Conservation (phyloP, 2,329 filamentous ascomycete species). For the Microcera coccophila region DNA sequence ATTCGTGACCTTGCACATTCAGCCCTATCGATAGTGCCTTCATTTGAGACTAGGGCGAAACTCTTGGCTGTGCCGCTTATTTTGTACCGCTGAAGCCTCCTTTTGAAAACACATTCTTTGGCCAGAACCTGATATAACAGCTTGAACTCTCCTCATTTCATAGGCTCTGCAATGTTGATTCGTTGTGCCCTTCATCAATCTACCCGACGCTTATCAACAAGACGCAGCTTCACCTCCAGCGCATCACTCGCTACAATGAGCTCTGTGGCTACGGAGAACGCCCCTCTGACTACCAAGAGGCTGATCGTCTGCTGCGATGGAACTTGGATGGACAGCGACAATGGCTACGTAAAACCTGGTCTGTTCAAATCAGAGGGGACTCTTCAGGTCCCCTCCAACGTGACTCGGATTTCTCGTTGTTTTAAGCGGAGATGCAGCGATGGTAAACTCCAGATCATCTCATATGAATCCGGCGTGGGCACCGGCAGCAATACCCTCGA, state of each 20-base stretch:
- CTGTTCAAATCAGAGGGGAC: constrained; percentile 35
- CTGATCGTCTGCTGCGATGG: constrained; percentile 52
- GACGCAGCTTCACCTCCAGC: not conserved
- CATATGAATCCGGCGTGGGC: constrained; percentile 59
- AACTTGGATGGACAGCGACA: constrained; percentile 53
- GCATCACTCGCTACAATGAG: not conserved
- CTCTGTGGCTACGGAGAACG: not conserved
- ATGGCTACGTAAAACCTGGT: constrained; percentile 41
- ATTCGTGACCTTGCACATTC: not conserved
- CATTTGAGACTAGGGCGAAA: not conserved
- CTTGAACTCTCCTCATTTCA: not conserved
- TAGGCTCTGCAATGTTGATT: not conserved
- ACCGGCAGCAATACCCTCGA: constrained; percentile 49
- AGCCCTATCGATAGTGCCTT: not conserved
- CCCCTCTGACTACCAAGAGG: constrained; percentile 36
- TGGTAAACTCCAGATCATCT: constrained; percentile 54
- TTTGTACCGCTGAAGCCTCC: too few species aligned
- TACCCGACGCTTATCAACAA: too few species aligned
- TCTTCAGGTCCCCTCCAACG: constrained; percentile 54
- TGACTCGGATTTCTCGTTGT: constrained; percentile 56
- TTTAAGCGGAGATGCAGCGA: constrained; percentile 50
- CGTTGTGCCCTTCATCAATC: not conserved
- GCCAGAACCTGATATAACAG: not conserved
- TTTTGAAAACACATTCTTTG: too few species aligned
- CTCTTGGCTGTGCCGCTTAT: constrained; percentile 22